phyloP scores from a whole-genome alignment of 2,329 filamentous ascomycete genomes.

The Aureobasidium uvarum region DNA sequence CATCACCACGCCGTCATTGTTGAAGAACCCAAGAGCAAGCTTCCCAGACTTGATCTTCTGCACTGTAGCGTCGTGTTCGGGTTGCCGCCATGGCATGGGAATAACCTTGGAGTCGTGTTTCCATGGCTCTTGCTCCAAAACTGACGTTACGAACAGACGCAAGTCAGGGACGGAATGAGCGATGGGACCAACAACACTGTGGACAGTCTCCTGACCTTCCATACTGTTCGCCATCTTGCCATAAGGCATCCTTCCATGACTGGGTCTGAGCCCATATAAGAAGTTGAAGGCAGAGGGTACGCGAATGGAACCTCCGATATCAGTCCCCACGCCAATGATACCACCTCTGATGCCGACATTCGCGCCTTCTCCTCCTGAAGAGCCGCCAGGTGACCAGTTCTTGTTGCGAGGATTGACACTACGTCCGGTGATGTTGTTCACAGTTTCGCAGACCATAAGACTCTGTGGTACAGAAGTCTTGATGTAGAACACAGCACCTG shows the following conservation, averaged over 20 bases:
- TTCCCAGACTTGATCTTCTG: constrained; percentile 27
- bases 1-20: constrained; percentile 39
- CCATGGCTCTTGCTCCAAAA: constrained; percentile 58
- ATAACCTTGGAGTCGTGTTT: constrained; percentile 56
- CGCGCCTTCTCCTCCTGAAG: constrained; percentile 58
- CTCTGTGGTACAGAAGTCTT: constrained; percentile 56
- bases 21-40: constrained; percentile 38
- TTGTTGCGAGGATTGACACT: constrained; percentile 57
- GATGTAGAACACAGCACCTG: constrained; percentile 54
- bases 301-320: constrained; percentile 54
- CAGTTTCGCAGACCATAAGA: constrained; percentile 56
- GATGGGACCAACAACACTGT: constrained; percentile 53
- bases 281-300: constrained; percentile 51
- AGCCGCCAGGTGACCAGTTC: constrained; percentile 53
- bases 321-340: constrained; percentile 55
- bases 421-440: constrained; percentile 51
- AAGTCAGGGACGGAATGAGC: constrained; percentile 55
- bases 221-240: constrained; percentile 46
- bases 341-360: constrained; percentile 54
- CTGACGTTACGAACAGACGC: constrained; percentile 52
- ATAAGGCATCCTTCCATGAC: constrained; percentile 45
- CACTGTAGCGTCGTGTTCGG: not conserved
- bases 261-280: constrained; percentile 48
- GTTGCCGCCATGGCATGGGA: constrained; percentile 56
- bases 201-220: constrained; percentile 50